phyloP scores from a whole-genome alignment of 805 yeast genomes.

The Sungouiella blattae region DNA sequence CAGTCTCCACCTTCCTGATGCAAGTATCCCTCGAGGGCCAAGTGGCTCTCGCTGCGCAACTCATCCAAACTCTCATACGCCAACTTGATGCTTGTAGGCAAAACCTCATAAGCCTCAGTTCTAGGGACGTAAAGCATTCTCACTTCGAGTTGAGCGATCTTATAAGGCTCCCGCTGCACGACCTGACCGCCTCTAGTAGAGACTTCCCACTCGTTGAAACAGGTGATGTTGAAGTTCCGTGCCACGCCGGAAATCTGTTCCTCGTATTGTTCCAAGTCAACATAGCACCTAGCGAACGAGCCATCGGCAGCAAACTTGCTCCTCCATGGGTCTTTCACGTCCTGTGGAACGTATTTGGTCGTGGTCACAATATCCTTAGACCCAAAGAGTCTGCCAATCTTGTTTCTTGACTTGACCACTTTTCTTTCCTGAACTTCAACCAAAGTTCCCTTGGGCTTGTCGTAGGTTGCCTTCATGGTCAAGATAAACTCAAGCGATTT shows the following conservation, averaged over 20 bases:
- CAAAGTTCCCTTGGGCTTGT: constrained; percentile 45
- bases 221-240: constrained; percentile 50
- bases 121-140: constrained; percentile 70
- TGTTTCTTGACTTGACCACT: constrained; percentile 43
- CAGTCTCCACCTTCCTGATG: constrained; percentile 94
- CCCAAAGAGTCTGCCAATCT: constrained; percentile 46
- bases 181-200: constrained; percentile 20
- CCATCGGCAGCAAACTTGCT: constrained; percentile 76
- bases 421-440: constrained; percentile 60
- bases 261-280: constrained; percentile 59
- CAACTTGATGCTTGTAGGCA: constrained; percentile 66
- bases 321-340: constrained; percentile 58
- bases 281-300: constrained; percentile 76
- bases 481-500: constrained; percentile 60
- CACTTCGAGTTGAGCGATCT: constrained; percentile 63
- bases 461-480: constrained; percentile 67
- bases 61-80: constrained; percentile 35
- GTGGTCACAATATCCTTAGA: constrained; percentile 46
- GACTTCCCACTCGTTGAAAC: constrained; percentile 81
- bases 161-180: constrained; percentile 44
- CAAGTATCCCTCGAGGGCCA: constrained; percentile 60
- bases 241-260: constrained; percentile 52
- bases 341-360: constrained; percentile 50
- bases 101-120: constrained; percentile 51
- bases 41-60: constrained; percentile 22